phyloP scores from a whole-genome alignment of 2,329 filamentous ascomycete species.

The Paracorniculantispora psalliotae region DNA sequence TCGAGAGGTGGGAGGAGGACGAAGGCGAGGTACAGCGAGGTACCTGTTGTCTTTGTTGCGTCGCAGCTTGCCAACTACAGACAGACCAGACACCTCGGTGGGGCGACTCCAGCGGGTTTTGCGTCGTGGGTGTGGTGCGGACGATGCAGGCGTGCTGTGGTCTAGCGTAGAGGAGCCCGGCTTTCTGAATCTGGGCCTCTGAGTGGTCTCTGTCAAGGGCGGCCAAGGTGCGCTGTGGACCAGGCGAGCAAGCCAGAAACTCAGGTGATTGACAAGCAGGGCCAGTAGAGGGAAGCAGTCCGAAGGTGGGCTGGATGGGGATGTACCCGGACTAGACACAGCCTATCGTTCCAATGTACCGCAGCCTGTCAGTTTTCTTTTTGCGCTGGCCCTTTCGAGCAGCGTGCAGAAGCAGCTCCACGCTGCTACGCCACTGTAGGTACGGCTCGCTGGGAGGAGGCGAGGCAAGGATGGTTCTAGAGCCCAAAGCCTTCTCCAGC shows the following conservation, averaged over 20 bases:
- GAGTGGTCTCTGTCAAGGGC: too few species aligned
- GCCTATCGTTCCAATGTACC: too few species aligned
- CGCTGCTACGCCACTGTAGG: constrained; percentile 5
- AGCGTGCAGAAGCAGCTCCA: constrained; percentile 4
- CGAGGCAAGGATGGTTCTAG: background rate
- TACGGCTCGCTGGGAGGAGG: constrained; percentile 5
- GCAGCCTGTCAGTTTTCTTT: background rate
- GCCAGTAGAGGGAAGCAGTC: too few species aligned
- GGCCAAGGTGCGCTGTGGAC: too few species aligned
- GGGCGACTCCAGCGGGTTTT: background rate
- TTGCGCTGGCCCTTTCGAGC: background rate
- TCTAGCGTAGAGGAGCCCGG: background rate
- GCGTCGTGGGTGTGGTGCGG: background rate
- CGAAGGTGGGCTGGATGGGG: too few species aligned
- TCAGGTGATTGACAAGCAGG: too few species aligned
- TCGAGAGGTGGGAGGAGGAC: background rate
- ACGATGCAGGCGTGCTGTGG: background rate
- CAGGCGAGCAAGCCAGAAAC: too few species aligned
- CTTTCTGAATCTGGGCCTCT: too few species aligned
- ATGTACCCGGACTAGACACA: too few species aligned
- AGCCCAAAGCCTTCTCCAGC: too few species aligned
- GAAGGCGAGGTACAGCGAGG: background rate
- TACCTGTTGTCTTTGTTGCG: background rate
- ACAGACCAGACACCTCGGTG: too few species aligned
- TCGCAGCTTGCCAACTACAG: background rate